Percentiles rank a stretch among this genome's conserved stretches.
These are phyloP conservation scores for Pseudogymnoascus pannorum DNA, from an alignment of 2,329 filamentous ascomycete species.

Conservation along the genomic window DNA sequence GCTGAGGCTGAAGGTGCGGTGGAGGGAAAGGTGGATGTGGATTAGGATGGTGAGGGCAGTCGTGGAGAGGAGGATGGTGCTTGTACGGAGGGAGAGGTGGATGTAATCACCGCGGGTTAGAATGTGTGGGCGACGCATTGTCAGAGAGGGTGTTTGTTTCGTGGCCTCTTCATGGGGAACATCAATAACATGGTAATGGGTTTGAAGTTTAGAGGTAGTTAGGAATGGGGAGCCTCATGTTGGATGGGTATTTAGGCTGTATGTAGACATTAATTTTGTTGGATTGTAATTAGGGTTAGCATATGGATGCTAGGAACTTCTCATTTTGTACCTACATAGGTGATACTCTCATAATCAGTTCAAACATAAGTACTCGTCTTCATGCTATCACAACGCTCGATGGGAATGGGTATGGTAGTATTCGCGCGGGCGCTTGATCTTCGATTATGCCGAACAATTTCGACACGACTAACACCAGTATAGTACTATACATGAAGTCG, in stretches of 20 bases:
- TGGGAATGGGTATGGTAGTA: background rate
- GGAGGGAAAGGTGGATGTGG: background rate
- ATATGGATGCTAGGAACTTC: background rate
- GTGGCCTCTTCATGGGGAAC: background rate
- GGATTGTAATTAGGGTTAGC: background rate
- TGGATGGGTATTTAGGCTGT: background rate
- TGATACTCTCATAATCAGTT: background rate
- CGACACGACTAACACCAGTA: slow-evolving; percentile 2
- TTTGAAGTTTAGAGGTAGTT: background rate
- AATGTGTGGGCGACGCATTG: background rate
- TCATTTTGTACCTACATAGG: background rate
- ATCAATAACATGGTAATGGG: background rate
- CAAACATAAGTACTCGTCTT: background rate
- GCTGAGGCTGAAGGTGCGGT: background rate
- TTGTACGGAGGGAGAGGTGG: background rate
- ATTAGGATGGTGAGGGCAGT: background rate
- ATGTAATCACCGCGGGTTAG: background rate
- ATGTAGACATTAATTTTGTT: background rate
- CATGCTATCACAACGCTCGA: background rate
- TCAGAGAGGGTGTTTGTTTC: background rate
- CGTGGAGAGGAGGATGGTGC: background rate
- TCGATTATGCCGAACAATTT: slow-evolving; percentile 2
- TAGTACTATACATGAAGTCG: slow-evolving; percentile 3
- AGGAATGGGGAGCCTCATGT: background rate
- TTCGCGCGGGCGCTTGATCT: slow-evolving; percentile 1